These are phyloP conservation scores for Rhodotorula sp. DNA, from an alignment of 1,284 basidiomycete species.

Conservation along the genomic window DNA sequence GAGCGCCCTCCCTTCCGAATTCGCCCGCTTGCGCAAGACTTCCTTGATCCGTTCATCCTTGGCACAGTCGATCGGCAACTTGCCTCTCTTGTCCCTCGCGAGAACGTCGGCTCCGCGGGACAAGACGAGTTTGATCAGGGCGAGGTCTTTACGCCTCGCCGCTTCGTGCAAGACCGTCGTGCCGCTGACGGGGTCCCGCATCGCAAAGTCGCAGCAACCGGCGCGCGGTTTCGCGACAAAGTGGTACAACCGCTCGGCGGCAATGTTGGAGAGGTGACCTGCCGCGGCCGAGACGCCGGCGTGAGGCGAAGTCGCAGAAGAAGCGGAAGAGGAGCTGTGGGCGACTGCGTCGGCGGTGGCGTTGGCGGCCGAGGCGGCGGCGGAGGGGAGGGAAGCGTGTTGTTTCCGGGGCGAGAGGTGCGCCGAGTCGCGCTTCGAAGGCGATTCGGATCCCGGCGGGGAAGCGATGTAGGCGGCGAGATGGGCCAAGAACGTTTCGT, in stretches of 20 bases:
- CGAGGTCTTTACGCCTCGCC: slow-evolving; percentile 73
- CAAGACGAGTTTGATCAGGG: slow-evolving; percentile 77
- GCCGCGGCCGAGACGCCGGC: slow-evolving; percentile 41
- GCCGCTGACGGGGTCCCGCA: slow-evolving; percentile 71
- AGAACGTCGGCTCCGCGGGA: slow-evolving; percentile 88
- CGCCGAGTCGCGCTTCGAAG: slow-evolving; percentile 16
- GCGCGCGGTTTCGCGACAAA: slow-evolving; percentile 43
- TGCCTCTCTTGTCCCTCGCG: slow-evolving; percentile 74
- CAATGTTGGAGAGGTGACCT: slow-evolving; percentile 35
- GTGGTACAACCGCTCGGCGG: slow-evolving; percentile 39
- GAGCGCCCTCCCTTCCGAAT: slow-evolving; percentile 40
- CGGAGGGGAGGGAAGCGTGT: slow-evolving; percentile 49
- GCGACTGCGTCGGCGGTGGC: slow-evolving; percentile 54
- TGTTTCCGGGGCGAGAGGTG: slow-evolving; percentile 5
- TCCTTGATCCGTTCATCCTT: slow-evolving; percentile 74
- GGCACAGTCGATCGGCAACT: slow-evolving; percentile 67
- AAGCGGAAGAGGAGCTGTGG: slow-evolving; percentile 52
- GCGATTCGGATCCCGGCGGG: slow-evolving; percentile 10
- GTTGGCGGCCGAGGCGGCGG: slow-evolving; percentile 44
- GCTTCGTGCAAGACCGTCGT: slow-evolving; percentile 83
- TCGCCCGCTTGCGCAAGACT: slow-evolving; percentile 76
- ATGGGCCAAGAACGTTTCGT: slow-evolving; percentile 69
- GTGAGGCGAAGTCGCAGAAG: slow-evolving; percentile 56
- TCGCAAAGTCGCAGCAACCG: slow-evolving; percentile 50
- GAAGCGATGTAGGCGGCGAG: slow-evolving; percentile 53